Base-by-base conservation (phyloP, 164 flowering plant genomes). In the Kalanchoe fedtschenkoi region DNA sequence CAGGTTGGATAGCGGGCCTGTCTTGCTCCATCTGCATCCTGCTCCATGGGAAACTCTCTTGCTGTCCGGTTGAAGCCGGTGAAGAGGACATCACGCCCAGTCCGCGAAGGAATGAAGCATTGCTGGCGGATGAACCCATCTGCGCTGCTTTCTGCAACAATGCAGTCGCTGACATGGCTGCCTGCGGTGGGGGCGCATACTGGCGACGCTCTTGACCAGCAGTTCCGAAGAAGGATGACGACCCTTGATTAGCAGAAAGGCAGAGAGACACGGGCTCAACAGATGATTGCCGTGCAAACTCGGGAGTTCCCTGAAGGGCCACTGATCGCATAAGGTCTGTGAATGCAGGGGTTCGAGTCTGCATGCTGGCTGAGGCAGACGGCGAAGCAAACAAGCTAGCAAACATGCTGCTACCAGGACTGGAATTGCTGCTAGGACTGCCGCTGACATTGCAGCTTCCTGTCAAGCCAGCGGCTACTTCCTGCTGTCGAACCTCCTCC, bases 101-200 rank as follows among this genome's bases (percentile, higher is more conserved):
- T 1, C 91, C 91, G 26, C 83, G 87, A 43, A 88, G 78, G 63
- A 85, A 66, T 0, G 91, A 85, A 0, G 81, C 78, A 55, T 75
- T 81, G 2, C 79, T 63, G 1, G 81, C 79, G 11, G 83, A 72
- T 0, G 88, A 82, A 13, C 95, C 95, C 84, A 88, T 85, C 55
- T 84, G 83, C 26, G 91, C 88, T 19, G 96, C 96, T 63, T 86
- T 88, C 62, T 88, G 96, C 7, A 88, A 79, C n/a, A 88, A 68
- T 32, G 96, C 96, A 1, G 96, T 88, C 15, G 96, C 96, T 6
- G 96, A 84, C 87, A 88, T 74, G 2, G 87, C 82, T 1, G 91
- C 86, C 43, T 74, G 87, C 0, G 83, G 76, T 22, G 81, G 76
- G 1, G 77, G 76, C 4, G 79, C 75, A 53, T 73, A 86, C 46